A percentile compares a stretch with the other conserved stretches of the same genome.
Conservation (phyloP, 2,329 filamentous ascomycete species). For the Alternaria gaisen region DNA sequence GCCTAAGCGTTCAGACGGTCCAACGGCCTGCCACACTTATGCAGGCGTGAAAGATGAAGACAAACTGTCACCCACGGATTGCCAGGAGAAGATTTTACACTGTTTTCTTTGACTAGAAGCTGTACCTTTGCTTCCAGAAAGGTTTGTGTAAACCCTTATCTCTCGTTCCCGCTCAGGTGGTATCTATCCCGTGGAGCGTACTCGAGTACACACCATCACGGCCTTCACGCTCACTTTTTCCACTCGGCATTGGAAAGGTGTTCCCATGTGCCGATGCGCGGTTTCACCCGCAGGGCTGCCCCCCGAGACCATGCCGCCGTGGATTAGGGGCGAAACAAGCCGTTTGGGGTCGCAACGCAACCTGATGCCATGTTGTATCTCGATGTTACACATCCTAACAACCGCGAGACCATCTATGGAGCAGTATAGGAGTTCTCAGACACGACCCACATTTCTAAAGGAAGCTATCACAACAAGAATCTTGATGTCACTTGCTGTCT, state of each 20-base stretch:
- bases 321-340: conserved; percentile 1
- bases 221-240: conserved; percentile 7
- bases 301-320: background rate
- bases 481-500: background rate
- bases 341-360: conserved; percentile 11
- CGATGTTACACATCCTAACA: conserved; percentile 19
- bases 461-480: background rate
- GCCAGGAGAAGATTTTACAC: conserved; percentile 23
- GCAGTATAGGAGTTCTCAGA: background rate
- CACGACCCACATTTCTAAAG: background rate
- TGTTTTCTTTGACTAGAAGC: conserved; percentile 14
- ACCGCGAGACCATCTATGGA: background rate
- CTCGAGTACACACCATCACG: conserved; percentile 18
- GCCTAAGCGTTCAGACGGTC: conserved; percentile 29
- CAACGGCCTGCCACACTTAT: conserved; percentile 34
- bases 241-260: conserved; percentile 1
- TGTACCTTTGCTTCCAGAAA: conserved; percentile 2
- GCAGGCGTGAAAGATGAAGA: conserved; percentile 30
- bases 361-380: conserved; percentile 16
- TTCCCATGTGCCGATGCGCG: conserved; percentile 4
- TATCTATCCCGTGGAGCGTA: conserved; percentile 30
- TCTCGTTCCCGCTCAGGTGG: conserved; percentile 39
- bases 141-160: conserved; percentile 19
- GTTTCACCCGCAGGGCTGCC: background rate
- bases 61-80: conserved; percentile 5